phyloP scores from a whole-genome alignment of 305 asterid genomes.

The Solanum hybrid region DNA sequence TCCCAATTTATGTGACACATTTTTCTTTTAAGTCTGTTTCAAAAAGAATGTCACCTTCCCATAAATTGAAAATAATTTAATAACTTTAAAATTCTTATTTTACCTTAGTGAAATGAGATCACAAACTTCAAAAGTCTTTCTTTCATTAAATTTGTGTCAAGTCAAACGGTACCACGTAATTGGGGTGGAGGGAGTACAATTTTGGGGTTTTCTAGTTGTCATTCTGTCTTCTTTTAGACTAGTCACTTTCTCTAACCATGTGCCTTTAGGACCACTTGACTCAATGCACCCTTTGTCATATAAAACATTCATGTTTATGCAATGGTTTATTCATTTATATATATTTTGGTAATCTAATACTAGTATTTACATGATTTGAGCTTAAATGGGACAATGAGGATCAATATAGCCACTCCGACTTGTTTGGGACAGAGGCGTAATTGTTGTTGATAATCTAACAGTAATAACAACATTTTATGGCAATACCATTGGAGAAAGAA shows the following conservation, averaged over 20 bases:
- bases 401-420: neutral
- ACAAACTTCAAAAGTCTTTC: neutral
- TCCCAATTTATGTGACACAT: neutral
- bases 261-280: neutral
- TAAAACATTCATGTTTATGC: neutral
- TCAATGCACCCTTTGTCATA: neutral
- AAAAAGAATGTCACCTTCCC: neutral
- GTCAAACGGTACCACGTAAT: neutral
- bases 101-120: neutral
- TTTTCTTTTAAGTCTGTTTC: neutral
- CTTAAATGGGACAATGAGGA: neutral
- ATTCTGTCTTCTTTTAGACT: neutral
- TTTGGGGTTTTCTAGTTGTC: neutral
- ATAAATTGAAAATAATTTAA: neutral
- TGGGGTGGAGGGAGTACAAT: neutral
- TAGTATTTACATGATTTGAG: neutral
- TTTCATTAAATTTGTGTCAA: neutral
- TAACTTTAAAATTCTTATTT: neutral
- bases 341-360: neutral
- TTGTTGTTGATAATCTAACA: neutral
- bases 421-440: neutral
- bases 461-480: neutral
- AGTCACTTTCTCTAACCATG: neutral
- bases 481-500: neutral
- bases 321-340: neutral